Evolutionary conservation across 768 basidiomycete species (phyloP).

Genomic region (Mycena vitilis): DNA sequence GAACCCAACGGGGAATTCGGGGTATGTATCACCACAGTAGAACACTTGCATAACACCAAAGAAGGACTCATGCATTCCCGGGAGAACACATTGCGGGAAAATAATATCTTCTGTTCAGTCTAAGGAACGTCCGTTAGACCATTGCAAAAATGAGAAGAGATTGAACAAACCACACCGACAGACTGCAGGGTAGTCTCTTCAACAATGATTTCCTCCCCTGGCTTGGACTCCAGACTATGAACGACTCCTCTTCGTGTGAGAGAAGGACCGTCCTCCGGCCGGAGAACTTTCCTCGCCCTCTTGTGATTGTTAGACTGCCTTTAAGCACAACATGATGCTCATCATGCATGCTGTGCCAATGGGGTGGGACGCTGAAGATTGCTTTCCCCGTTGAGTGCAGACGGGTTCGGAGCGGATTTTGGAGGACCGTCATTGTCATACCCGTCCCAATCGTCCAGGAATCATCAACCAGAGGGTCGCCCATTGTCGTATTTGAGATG

Average conservation of each 20-base stretch:
- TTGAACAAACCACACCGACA: not conserved
- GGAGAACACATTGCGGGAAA: conserved; percentile 9
- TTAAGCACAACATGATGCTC: conserved; percentile 11
- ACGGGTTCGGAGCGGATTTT: conserved; percentile 13
- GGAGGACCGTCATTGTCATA: conserved; percentile 2
- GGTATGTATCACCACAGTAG: conserved; percentile 14
- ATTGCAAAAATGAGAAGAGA: not conserved
- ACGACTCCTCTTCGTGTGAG: conserved; percentile 7
- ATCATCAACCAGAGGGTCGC: not conserved
- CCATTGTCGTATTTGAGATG: not conserved
- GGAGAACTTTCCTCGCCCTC: not conserved
- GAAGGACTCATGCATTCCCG: not conserved
- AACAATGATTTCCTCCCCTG: conserved; percentile 5
- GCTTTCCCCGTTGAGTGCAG: conserved; percentile 6
- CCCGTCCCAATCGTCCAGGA: conserved; percentile 1
- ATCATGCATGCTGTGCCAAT: conserved; percentile 8
- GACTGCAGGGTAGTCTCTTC: conserved; percentile 1
- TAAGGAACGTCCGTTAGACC: not conserved
- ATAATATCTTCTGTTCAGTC: conserved; percentile 5
- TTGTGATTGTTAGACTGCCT: conserved; percentile 6
- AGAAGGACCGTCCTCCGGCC: conserved; percentile 4
- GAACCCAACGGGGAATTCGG: not conserved
- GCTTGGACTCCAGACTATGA: conserved; percentile 1
- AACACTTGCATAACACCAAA: conserved; percentile 4
- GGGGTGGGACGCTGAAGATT: not conserved